Base-by-base conservation (phyloP, 2,329 filamentous ascomycete species). In the Xylariaceae sp. region DNA sequence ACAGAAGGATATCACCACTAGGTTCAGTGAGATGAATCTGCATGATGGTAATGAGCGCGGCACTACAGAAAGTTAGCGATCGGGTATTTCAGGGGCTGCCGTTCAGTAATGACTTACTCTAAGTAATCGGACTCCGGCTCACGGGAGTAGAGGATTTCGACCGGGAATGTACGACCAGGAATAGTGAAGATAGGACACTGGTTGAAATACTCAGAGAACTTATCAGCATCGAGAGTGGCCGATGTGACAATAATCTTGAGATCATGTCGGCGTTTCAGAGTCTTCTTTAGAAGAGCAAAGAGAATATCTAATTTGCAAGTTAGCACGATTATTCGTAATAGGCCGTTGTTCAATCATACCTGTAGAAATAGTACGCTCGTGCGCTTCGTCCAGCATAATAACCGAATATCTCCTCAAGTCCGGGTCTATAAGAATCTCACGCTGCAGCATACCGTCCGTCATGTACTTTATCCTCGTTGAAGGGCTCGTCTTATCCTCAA, bases 401-500 rank as follows among this genome's bases (percentile, higher is more conserved):
- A 94, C 91, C 0, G 92, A 96, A 72, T 99, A 99, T 65, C 89
- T 86, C 70, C 83, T 89, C 66, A 99, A 77, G 68, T 96, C 89
- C 0, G 92, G 89, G 72, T 99, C 94, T 66, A 97, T 82, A 55
- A 99, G 81, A 72, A 97, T 92, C 76, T 99, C 94, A 78, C 94
- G 85, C 76, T 97, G 87, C 72, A 99, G 83, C 90, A 97, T 97
- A 74, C 94, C 94, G 70, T 99, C 94, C 13, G 94, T 99, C 93
- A 99, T 97, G 77, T 99, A 99, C 78, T 99, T 99, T 78, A 99
- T 96, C 71, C 88, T 90, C 1, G 94, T 99, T 15, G 87, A 82
- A 1, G 90, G 86, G 64, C 88, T 90, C 0, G 93, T 97, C 72
- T 88, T 89, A 75, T 99, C 94, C 71, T 99, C 94, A 72, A 99